Percentiles rank a stretch among this genome's conserved stretches.
Conservation (phyloP, 2,329 filamentous ascomycete species). For the Sphaceloma murrayae region DNA sequence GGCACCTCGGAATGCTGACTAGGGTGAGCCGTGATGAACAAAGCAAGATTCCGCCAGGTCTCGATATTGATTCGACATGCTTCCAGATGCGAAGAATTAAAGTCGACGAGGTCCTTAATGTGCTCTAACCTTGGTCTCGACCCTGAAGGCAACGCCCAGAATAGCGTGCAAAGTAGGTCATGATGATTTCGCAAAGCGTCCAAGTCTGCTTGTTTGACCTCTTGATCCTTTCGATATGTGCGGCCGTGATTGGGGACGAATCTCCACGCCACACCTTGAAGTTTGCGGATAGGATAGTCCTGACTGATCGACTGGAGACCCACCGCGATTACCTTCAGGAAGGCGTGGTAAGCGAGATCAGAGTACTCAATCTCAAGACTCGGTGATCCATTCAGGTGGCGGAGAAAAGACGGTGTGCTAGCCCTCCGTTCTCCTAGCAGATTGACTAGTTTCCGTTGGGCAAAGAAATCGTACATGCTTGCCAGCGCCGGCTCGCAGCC, state of each 20-base stretch:
- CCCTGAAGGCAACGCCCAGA: conserved; percentile 46
- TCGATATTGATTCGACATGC: conserved; percentile 50
- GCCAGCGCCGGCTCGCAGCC: conserved; percentile 46
- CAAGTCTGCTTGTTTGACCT: conserved; percentile 44
- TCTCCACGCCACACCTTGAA: conserved; percentile 48
- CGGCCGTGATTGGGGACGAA: conserved; percentile 52
- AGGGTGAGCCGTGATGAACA: conserved; percentile 47
- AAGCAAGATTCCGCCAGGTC: conserved; percentile 48
- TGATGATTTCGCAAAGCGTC: conserved; percentile 53
- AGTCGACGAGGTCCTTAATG: conserved; percentile 47
- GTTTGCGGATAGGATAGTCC: conserved; percentile 43
- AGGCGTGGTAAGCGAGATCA: conserved; percentile 50
- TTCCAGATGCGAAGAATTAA: conserved; percentile 48
- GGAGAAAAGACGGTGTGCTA: conserved; percentile 47
- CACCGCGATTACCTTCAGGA: conserved; percentile 47
- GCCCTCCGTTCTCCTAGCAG: conserved; percentile 43
- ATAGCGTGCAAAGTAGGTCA: conserved; percentile 50
- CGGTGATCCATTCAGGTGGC: conserved; percentile 38
- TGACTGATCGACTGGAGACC: conserved; percentile 41
- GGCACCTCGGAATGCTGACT: conserved; percentile 39
- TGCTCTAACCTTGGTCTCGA: conserved; percentile 45
- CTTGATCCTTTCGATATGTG: conserved; percentile 49
- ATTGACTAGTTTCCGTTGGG: conserved; percentile 42
- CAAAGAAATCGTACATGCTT: conserved; percentile 51
- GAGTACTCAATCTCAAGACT: conserved; percentile 36